These are phyloP conservation scores for Ambrosia artemisiifolia DNA, from an alignment of 129 eudicot genomes.

Conservation along the genomic window DNA sequence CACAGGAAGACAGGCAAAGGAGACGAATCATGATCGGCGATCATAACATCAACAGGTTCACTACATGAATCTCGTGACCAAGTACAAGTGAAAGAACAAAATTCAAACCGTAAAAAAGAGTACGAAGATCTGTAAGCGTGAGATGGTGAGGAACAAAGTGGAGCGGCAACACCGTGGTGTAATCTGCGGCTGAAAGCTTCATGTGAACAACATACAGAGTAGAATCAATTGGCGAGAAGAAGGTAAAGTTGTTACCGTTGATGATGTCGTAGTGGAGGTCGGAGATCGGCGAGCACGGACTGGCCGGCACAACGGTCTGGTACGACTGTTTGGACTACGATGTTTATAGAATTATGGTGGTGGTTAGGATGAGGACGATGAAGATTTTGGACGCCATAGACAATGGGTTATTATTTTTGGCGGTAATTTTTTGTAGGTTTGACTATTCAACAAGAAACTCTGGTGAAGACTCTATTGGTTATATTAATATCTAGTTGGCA, in stretches of 20 bases:
- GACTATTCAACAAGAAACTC: no score
- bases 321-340: no score
- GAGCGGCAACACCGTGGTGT: slow-evolving; percentile 40
- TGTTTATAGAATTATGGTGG: no score
- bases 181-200: slow-evolving; percentile 41
- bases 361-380: no score
- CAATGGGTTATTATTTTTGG: no score
- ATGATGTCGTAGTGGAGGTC: slow-evolving; percentile 45
- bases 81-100: slow-evolving; percentile 30
- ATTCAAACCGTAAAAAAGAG: slow-evolving; percentile 24
- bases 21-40: slow-evolving; percentile 16
- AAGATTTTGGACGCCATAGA: no score
- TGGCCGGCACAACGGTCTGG: no score
- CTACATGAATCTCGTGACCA: slow-evolving; percentile 25
- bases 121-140: slow-evolving; percentile 23
- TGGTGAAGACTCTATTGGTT: no score
- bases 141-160: slow-evolving; percentile 47
- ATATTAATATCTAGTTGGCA: no score
- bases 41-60: slow-evolving; percentile 9
- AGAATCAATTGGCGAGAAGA: slow-evolving; percentile 49
- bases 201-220: slow-evolving; percentile 46
- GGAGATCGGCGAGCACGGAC: slow-evolving; percentile 24
- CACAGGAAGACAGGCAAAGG: no score
- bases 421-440: no score
- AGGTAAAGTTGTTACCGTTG: slow-evolving; percentile 43